phyloP scores from a whole-genome alignment of 148 eudicot species.

The Arctostaphylos glauca region DNA sequence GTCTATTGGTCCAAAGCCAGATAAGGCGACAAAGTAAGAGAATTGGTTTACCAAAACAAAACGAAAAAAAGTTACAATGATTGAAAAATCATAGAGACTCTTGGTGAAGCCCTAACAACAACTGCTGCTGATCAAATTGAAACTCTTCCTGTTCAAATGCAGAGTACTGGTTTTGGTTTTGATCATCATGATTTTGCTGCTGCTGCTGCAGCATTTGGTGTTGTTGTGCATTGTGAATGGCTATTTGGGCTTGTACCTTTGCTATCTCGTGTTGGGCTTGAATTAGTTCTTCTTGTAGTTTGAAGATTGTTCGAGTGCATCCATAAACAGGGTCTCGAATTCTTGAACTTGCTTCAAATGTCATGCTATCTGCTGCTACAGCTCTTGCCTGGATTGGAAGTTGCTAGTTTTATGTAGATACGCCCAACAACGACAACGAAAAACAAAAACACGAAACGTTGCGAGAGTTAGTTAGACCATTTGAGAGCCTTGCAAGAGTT shows the following conservation, averaged over 20 bases:
- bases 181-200: background rate
- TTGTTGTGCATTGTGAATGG: slow-evolving; percentile 16
- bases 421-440: background rate
- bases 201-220: background rate
- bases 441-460: no score
- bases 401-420: slow-evolving; percentile 14
- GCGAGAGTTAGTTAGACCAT: no score
- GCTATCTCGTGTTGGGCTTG: slow-evolving; percentile 35
- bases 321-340: slow-evolving; percentile 47
- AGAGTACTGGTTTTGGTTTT: background rate
- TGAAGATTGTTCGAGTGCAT: slow-evolving; percentile 30
- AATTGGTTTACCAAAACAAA: background rate
- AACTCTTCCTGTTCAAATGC: background rate
- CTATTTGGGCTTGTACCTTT: slow-evolving; percentile 30
- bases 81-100: background rate
- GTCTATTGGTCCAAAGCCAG: no score
- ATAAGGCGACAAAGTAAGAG: no score
- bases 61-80: no score
- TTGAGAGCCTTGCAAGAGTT: no score
- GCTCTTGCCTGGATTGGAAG: slow-evolving; percentile 26
- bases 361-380: slow-evolving; percentile 38
- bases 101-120: background rate
- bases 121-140: background rate
- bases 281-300: slow-evolving; percentile 32
- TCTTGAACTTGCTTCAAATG: slow-evolving; percentile 34